phyloP scores from a whole-genome alignment of 83 land plant species.

The Picea abies region DNA sequence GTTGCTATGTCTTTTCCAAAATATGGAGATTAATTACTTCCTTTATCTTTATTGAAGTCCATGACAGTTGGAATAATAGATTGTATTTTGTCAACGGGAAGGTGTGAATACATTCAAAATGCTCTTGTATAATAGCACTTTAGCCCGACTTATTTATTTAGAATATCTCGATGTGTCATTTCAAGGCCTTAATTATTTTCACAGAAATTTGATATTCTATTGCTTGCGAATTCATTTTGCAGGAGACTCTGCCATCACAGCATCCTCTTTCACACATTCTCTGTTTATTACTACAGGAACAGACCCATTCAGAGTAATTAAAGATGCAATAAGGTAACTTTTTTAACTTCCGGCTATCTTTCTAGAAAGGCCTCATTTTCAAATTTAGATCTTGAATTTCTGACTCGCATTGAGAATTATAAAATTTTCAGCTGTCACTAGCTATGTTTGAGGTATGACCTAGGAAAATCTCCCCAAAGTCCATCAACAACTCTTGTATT shows the following conservation, averaged over 20 bases:
- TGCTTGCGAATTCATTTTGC: background rate
- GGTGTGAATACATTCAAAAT: background rate
- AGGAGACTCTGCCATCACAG: constrained; percentile 50
- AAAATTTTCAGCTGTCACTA: background rate
- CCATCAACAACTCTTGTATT: background rate
- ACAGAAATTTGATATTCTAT: constrained; percentile 3
- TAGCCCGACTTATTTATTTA: background rate
- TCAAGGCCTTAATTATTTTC: background rate
- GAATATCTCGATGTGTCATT: background rate
- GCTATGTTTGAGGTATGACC: background rate
- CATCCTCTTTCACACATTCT: constrained; percentile 52
- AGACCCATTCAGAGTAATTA: constrained; percentile 67
- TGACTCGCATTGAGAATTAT: background rate
- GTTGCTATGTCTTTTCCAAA: background rate
- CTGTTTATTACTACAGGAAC: constrained; percentile 60
- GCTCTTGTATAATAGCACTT: background rate
- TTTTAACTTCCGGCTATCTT: background rate
- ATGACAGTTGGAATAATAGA: background rate
- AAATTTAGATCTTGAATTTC: background rate
- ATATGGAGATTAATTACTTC: background rate
- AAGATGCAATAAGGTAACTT: constrained; percentile 43
- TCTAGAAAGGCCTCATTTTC: background rate
- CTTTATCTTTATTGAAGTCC: background rate
- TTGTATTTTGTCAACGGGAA: background rate
- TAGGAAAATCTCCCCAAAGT: too few species aligned